A percentile compares a stretch with the other conserved stretches of the same genome.
These are phyloP conservation scores for Fragaria ananassa DNA, from an alignment of 306 rosid species.

Conservation along the genomic window DNA sequence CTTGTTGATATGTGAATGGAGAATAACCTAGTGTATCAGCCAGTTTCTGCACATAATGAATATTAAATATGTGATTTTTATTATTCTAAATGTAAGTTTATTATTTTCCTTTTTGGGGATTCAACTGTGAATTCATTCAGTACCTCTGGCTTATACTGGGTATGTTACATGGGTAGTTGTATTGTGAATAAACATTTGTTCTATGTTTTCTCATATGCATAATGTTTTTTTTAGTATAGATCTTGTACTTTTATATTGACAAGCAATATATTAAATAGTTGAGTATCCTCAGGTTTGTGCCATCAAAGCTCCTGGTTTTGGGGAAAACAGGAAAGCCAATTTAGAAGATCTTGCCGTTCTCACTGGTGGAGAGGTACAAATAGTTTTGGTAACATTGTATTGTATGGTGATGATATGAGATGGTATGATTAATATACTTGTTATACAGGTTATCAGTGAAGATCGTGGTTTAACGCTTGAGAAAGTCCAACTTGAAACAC, in stretches of 20 bases:
- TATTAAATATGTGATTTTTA: background rate
- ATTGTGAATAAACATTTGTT: background rate
- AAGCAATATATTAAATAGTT: slow-evolving; percentile 13
- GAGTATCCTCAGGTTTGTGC: slow-evolving; percentile 73
- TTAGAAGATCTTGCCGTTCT: slow-evolving; percentile 82
- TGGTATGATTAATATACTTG: slow-evolving; percentile 4
- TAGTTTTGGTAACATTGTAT: slow-evolving; percentile 1
- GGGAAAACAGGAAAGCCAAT: slow-evolving; percentile 80
- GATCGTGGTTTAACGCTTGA: slow-evolving; percentile 80
- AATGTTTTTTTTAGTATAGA: background rate
- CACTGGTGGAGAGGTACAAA: slow-evolving; percentile 89
- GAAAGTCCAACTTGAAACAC: slow-evolving; percentile 71
- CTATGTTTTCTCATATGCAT: background rate
- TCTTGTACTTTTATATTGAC: slow-evolving; percentile 12
- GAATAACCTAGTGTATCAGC: background rate
- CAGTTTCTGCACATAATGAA: background rate
- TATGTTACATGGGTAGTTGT: background rate
- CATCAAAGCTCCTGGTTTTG: slow-evolving; percentile 96
- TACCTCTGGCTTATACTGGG: background rate
- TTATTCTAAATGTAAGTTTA: background rate
- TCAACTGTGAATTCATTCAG: background rate
- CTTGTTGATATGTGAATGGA: background rate
- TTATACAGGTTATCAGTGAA: slow-evolving; percentile 62
- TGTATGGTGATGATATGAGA: background rate
- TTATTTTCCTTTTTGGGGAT: background rate